Evolutionary conservation across 2,329 filamentous ascomycete species (phyloP), one percentile per base, ranked within the genome.

Genomic region (Escovopsis sp.): DNA sequence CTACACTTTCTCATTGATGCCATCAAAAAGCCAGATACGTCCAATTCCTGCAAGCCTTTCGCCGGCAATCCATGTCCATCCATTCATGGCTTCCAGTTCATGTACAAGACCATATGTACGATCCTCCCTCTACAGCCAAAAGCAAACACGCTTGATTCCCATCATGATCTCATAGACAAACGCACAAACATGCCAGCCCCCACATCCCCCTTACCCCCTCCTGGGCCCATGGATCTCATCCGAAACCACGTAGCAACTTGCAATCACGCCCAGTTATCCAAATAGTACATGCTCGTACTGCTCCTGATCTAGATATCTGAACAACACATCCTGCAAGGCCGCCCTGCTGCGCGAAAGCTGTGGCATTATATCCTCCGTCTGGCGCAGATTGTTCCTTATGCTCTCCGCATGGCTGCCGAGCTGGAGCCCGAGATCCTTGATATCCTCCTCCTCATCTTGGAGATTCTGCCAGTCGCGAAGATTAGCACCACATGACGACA

Each of bases 321-420:
- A 59, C 43, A 77, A 50, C 31, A 69, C 63, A 12, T 62, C 62
- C 49, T 68, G 68, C 40, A 77, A 50, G 4, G 68, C 64, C 2
- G 71, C 71, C 39, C 60, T 62, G 48, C 64, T 71, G 42, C 59
- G 64, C 14, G 50, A 55, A 13, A 77, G 65, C 30, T 68, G 65
- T 1, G 69, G 68, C 6, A 67, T 50, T 4, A 78, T 60, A 7
- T 67, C 69, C 1, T 70, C 66, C 12, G 73, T 66, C 56, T 75
- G 73, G 43, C 64, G 58, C 33, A 76, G 57, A 50, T 77, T 77
- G 35, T 59, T 59, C 42, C 58, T 61, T 52, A 78, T 68, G 49
- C 70, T 76, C 45, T 76, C 70, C 58, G 75, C 68, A 47, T 77
- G 73, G 40, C 56, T 72, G 10, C 61, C 59, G 14, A 77, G 61